Conservation (phyloP, 2,329 filamentous ascomycete genomes). For the Trichoderma koningiopsis region DNA sequence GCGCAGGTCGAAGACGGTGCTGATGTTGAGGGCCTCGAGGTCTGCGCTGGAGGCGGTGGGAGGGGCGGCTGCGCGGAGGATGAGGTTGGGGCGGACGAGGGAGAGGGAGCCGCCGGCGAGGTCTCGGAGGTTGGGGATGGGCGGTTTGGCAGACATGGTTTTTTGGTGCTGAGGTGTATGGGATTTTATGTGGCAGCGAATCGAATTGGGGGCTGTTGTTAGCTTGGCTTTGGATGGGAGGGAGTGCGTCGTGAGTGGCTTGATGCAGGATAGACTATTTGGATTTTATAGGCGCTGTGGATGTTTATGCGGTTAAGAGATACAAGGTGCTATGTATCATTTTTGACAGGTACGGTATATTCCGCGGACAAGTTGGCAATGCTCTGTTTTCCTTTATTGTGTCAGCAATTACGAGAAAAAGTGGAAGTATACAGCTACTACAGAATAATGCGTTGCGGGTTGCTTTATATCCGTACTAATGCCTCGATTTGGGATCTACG, state of each 20-base stretch:
- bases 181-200: not conserved
- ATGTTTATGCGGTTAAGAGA: not conserved
- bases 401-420: not conserved
- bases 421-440: not conserved
- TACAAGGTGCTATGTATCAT: not conserved
- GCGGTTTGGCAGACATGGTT: conserved; percentile 15
- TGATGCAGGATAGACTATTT: not conserved
- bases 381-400: not conserved
- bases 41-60: conserved; percentile 53
- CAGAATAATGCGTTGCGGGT: not conserved
- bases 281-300: not conserved
- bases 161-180: not conserved
- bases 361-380: not conserved
- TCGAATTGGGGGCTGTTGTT: not conserved
- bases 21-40: conserved; percentile 61
- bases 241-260: not conserved
- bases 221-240: not conserved
- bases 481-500: not conserved
- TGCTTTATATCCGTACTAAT: not conserved
- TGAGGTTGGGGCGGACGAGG: conserved; percentile 56
- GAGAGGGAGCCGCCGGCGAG: conserved; percentile 54
- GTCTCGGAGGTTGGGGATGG: conserved; percentile 67
- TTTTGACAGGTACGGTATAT: not conserved
- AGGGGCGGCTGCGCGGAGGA: conserved; percentile 73
- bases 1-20: conserved; percentile 68